Evolutionary conservation across 2,329 filamentous ascomycete genomes (phyloP), one percentile per base, ranked within the genome.

Genomic region (Aspergillus aculeatus): DNA sequence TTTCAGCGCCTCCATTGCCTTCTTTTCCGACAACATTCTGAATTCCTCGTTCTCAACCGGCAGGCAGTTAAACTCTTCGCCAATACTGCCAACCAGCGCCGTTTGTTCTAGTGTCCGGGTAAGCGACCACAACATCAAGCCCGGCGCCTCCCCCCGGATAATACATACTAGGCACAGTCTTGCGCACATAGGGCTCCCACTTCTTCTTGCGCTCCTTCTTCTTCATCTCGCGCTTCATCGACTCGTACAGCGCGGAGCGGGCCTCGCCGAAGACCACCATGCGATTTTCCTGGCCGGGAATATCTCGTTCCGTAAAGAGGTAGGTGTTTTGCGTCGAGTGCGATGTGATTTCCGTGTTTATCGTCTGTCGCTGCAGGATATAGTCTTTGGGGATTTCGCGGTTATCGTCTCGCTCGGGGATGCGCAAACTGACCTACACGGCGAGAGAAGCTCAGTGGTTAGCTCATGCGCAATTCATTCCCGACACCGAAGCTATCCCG

Each of bases 261-360:
- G 71, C 72, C 60, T 78, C 75, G 44, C 77, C 78, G 57, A 79
- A 79, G 21, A 75, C 69, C 19, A 76, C 73, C 56, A 75, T 70
- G 19, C 77, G 77, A 50, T 79, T 78, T 62, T 83, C 83, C 77
- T 87, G 92, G 41, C 91, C 91, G 0, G 92, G 90, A 23, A 96
- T 83, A 70, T 98, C 92, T 74, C 96, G 92, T 77, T 99, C 95
- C 47, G 90, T 92, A 72, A 99, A 99, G 58, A 98, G 82, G 73
- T 90, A 96, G 21, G 92, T 95, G 76, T 96, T 97, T 69, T 86
- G 86, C 35, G 94, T 86, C 57, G 75, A 68, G 59, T 76, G 75
- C 9, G 72, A 70, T 31, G 73, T 67, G 41, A 71, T 71, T 61
- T 75, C 74, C 10, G 77, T 61, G n/a, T 84, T 78, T 47, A 80